Evolutionary conservation across 148 eudicot species (phyloP).

Genomic region (Rhododendron ovatum): DNA sequence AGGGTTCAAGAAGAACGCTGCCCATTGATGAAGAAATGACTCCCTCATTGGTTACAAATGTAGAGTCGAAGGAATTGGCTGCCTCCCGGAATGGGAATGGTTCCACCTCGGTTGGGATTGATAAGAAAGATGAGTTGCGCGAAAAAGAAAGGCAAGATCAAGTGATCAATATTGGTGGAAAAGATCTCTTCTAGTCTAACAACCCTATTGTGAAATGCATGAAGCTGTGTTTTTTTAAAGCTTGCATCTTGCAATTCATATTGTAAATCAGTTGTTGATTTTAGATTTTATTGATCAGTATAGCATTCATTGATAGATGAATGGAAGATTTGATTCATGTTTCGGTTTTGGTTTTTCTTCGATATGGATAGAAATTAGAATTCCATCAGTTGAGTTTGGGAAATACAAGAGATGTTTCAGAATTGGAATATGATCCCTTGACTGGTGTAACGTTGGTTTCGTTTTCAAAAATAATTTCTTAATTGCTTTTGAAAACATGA

Average conservation of each 20-base stretch:
- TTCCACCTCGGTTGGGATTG: slow-evolving; percentile 21
- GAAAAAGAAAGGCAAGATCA: slow-evolving; percentile 12
- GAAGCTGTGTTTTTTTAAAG: slow-evolving; percentile 23
- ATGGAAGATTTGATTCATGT: background rate
- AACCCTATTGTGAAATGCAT: slow-evolving; percentile 3
- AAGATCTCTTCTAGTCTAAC: background rate
- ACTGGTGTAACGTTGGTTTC: background rate
- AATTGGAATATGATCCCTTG: background rate
- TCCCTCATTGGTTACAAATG: slow-evolving; percentile 15
- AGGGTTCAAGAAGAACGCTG: slow-evolving; percentile 72
- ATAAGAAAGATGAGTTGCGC: slow-evolving; percentile 33
- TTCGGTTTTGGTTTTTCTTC: background rate
- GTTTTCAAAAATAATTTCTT: background rate
- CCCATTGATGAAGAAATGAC: slow-evolving; percentile 66
- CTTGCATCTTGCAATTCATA: slow-evolving; percentile 20
- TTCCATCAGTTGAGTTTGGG: background rate
- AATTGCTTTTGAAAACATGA: background rate
- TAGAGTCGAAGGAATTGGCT: slow-evolving; percentile 55
- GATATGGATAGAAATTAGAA: background rate
- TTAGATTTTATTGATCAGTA: background rate
- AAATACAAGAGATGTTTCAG: background rate
- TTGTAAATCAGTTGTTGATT: slow-evolving; percentile 10
- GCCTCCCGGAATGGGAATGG: slow-evolving; percentile 29
- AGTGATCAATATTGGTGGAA: background rate
- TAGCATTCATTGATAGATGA: background rate